Conservation (phyloP, 176 grass and related monocot species). For the Carex parvula region DNA sequence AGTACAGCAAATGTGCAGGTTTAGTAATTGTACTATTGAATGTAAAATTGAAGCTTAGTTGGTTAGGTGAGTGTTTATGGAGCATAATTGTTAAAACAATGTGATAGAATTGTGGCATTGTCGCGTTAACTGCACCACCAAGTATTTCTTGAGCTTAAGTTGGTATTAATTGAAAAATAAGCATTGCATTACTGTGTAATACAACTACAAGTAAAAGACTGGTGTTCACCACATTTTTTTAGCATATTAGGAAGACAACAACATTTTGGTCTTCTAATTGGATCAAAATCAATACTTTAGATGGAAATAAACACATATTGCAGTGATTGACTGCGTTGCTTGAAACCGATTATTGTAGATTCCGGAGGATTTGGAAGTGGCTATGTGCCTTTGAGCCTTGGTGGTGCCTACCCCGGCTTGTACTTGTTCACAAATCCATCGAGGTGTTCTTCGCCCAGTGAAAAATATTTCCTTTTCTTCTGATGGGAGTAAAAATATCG, state of each 20-base stretch:
- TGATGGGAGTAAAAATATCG: conserved; percentile 51
- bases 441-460: conserved; percentile 82
- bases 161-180: neutral
- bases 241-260: neutral
- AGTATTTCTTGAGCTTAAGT: neutral
- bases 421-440: conserved; percentile 82
- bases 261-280: neutral
- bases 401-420: conserved; percentile 88
- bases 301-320: neutral
- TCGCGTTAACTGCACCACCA: neutral
- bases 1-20: neutral
- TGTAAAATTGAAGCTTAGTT: neutral
- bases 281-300: neutral
- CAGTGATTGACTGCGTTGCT: neutral
- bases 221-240: neutral
- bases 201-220: neutral
- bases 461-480: conserved; percentile 47
- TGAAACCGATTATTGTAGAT: conserved; percentile 39
- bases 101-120: neutral
- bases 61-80: neutral
- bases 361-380: conserved; percentile 92
- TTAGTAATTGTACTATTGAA: neutral
- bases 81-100: neutral
- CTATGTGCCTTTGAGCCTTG: conserved; percentile 75
- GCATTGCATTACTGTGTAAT: neutral